Evolutionary conservation across 2,329 filamentous ascomycete species (phyloP), one percentile per base, ranked within the genome.

Genomic region (Colletotrichum echinochloae): DNA sequence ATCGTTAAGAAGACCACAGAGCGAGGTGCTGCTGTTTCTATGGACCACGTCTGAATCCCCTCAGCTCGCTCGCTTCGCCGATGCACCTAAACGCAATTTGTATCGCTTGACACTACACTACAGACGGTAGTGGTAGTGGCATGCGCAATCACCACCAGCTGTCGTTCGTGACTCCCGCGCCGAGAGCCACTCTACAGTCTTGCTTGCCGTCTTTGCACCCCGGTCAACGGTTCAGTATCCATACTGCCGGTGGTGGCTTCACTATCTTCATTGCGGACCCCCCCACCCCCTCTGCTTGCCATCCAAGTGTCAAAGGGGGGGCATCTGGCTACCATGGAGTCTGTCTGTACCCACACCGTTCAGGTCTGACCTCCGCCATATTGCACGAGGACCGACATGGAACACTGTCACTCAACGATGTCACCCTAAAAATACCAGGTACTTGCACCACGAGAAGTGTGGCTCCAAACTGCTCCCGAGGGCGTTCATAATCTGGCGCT

Each of bases 381-480:
- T n/a, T n/a, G n/a, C 30, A 60, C 57, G 60, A 54, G 59, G 68
- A 11, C 52, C 20, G 37, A 59, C 28, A 52, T 51, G 28, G 46
- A 18, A 26, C 23, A 56, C 33, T 18, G 26, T 51, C 46, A 37
- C 44, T 70, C 37, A 39, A 67, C 61, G 66, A 67, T 67, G 52
- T 57, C 35, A 62, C 57, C 59, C 68, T 68, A 71, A 63, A 71
- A 68, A 68, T 68, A 68, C 67, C 44, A 30, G 41, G 59, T 67
- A 41, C 39, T 54, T 48, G 59, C 63, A 41, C 39, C 65, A 60
- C 68, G 7, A 41, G 33, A 48, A 46, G 39, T 60, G 28, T 63
- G 52, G 23, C 57, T 68, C 64, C 59, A 59, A 71, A 63, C 35
- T 63, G 68, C 68, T 71, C 46, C 64, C 59, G 68, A 41, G 20